phyloP scores from a whole-genome alignment of 495 filamentous ascomycete genomes.

The Ascodesmis nigricans region DNA sequence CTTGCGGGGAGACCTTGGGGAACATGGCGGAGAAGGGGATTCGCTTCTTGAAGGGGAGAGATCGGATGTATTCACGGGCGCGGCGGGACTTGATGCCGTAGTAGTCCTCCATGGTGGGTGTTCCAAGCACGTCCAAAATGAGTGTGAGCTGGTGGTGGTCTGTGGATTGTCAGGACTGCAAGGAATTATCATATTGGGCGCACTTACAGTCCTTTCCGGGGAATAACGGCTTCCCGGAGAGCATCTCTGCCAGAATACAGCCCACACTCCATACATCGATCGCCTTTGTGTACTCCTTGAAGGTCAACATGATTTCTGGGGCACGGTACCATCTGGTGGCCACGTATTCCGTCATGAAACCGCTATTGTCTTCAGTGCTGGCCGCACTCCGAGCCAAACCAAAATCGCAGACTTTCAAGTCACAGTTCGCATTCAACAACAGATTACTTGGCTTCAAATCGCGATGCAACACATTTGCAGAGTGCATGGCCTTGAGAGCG shows the following conservation, averaged over 20 bases:
- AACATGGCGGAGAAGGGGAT: constrained; percentile 94
- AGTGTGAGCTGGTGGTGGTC: constrained; percentile 97
- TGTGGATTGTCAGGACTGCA: constrained; percentile 23
- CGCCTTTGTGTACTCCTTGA: constrained; percentile 99
- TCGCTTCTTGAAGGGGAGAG: constrained; percentile 99
- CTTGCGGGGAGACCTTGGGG: constrained; percentile 85
- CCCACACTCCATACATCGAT: constrained; percentile 99
- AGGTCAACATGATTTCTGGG: constrained; percentile 99
- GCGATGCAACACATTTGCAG: constrained; percentile 91
- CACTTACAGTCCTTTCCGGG: constrained; percentile 93
- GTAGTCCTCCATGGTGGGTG: constrained; percentile 99
- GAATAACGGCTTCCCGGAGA: constrained; percentile 95
- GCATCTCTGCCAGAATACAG: constrained; percentile 98
- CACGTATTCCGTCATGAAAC: constrained; percentile 99
- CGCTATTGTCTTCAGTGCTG: constrained; percentile 92
- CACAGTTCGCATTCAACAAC: constrained; percentile 94
- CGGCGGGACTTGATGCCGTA: constrained; percentile 98
- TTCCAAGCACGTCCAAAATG: constrained; percentile 93
- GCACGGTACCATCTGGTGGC: constrained; percentile 98
- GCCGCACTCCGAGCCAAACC: constrained; percentile 82
- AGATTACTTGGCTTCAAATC: constrained; percentile 96
- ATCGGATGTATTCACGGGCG: constrained; percentile 95
- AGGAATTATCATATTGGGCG: constrained; percentile 3
- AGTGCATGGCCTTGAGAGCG: constrained; percentile 97
- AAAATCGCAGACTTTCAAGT: constrained; percentile 97